These are phyloP conservation scores for Coemansia sp. DNA, from an alignment of 192 early-diverging fungal genomes.

Conservation along the genomic window DNA sequence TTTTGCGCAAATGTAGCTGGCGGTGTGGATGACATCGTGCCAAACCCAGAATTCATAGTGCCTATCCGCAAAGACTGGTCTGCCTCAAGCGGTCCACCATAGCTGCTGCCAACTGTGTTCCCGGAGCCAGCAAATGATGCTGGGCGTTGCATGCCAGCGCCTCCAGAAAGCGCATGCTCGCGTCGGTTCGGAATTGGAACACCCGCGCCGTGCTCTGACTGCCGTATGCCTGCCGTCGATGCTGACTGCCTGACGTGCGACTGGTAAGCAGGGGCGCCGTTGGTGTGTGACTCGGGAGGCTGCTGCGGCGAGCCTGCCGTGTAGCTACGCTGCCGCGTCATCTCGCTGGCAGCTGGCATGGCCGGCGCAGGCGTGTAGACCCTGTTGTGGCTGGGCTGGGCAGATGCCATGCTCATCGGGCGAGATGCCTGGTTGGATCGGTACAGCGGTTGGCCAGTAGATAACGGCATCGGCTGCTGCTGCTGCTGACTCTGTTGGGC, in stretches of 20 bases:
- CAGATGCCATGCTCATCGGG: constrained; percentile 7
- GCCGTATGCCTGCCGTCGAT: constrained; percentile 8
- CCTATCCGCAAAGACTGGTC: constrained; percentile 15
- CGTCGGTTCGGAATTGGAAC: constrained; percentile 14
- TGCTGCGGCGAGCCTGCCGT: constrained; percentile 17
- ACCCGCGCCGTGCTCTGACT: not conserved
- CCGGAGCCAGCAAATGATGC: constrained; percentile 34
- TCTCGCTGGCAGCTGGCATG: constrained; percentile 3
- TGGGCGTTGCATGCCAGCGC: constrained; percentile 14
- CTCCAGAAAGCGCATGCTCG: constrained; percentile 14
- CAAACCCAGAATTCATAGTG: constrained; percentile 26
- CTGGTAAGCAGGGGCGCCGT: not conserved
- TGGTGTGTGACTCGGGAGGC: not conserved
- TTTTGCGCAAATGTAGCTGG: constrained; percentile 33
- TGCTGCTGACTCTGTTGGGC: constrained; percentile 13
- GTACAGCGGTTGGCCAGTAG: not conserved
- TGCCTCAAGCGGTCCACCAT: constrained; percentile 1
- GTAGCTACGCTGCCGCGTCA: constrained; percentile 37
- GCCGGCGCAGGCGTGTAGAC: not conserved
- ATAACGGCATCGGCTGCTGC: not conserved
- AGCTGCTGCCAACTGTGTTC: not conserved
- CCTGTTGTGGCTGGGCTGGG: not conserved
- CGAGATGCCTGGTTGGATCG: not conserved
- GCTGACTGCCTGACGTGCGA: constrained; percentile 6
- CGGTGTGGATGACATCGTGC: constrained; percentile 39